These are phyloP conservation scores for Rhodamnia argentea DNA, from an alignment of 345 rosid species.

Conservation along the genomic window DNA sequence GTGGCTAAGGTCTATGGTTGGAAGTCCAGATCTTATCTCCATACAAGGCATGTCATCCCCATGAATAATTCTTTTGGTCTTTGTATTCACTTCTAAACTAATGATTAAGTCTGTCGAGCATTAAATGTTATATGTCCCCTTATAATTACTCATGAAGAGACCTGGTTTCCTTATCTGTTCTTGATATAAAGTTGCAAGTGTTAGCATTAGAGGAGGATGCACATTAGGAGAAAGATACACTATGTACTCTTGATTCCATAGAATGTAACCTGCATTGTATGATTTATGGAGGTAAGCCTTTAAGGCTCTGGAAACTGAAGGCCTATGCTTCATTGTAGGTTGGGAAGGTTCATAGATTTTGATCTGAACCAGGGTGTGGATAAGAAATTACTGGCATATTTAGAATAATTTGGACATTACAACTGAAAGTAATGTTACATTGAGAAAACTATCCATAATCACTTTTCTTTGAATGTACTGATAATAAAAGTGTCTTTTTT, in stretches of 20 bases:
- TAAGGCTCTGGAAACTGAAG: not conserved
- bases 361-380: not conserved
- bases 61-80: not conserved
- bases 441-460: not conserved
- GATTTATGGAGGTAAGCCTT: not conserved
- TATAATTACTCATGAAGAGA: not conserved
- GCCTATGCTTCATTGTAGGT: not conserved
- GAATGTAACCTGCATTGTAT: not conserved
- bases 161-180: not conserved
- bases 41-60: slow-evolving; percentile 51
- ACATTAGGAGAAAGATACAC: not conserved
- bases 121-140: not conserved
- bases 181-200: not conserved
- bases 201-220: not conserved
- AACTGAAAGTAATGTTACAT: not conserved
- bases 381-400: not conserved
- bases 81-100: not conserved
- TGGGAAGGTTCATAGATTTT: not conserved
- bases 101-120: not conserved
- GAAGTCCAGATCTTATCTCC: slow-evolving; percentile 95
- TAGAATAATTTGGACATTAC: not conserved
- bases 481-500: not conserved
- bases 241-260: not conserved
- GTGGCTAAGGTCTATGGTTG: slow-evolving; percentile 96
- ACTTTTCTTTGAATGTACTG: not conserved